A percentile compares a stretch with the other conserved stretches of the same genome.
phyloP scores from a whole-genome alignment of 192 early-diverging fungal genomes.

The Blastocladiella britannica region DNA sequence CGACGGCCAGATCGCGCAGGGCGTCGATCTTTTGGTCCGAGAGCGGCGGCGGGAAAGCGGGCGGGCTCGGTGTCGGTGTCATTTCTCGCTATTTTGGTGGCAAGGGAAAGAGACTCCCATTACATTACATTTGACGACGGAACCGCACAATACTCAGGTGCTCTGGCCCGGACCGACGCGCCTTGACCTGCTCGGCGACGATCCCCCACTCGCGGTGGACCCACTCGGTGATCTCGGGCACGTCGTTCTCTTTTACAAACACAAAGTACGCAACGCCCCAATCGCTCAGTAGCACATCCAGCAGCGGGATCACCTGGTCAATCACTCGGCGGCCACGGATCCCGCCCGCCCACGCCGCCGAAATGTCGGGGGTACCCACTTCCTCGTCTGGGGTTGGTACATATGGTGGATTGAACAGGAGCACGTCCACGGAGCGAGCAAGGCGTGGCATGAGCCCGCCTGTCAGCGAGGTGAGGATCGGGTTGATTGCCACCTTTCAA shows the following conservation, averaged over 20 bases:
- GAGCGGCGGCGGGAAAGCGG: conserved; percentile 9
- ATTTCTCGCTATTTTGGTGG: too few relatives aligned
- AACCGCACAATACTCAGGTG: too few relatives aligned
- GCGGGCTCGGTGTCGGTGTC: too few relatives aligned
- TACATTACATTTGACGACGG: too few relatives aligned
- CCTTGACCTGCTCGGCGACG: too few relatives aligned
- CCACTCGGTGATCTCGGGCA: conserved; percentile 71
- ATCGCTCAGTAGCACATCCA: conserved; percentile 42
- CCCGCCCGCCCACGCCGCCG: conserved; percentile 84
- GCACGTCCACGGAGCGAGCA: conserved; percentile 39
- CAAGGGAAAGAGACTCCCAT: too few relatives aligned
- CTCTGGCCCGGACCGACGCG: too few relatives aligned
- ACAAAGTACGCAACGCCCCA: conserved; percentile 69
- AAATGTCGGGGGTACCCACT: conserved; percentile 46
- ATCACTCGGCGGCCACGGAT: conserved; percentile 72
- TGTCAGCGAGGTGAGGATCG: conserved; percentile 40
- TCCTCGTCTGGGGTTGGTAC: conserved; percentile 68
- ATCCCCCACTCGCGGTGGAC: too few relatives aligned
- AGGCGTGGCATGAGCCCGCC: conserved; percentile 32
- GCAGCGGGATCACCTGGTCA: conserved; percentile 49
- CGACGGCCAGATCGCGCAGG: conserved; percentile 38
- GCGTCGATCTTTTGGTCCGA: conserved; percentile 13
- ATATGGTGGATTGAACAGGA: conserved; percentile 90
- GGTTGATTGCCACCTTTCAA: conserved; percentile 36
- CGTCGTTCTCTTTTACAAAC: conserved; percentile 65